These are phyloP conservation scores for Chalaropsis thielavioides DNA, from an alignment of 2,329 filamentous ascomycete genomes.

Conservation along the genomic window DNA sequence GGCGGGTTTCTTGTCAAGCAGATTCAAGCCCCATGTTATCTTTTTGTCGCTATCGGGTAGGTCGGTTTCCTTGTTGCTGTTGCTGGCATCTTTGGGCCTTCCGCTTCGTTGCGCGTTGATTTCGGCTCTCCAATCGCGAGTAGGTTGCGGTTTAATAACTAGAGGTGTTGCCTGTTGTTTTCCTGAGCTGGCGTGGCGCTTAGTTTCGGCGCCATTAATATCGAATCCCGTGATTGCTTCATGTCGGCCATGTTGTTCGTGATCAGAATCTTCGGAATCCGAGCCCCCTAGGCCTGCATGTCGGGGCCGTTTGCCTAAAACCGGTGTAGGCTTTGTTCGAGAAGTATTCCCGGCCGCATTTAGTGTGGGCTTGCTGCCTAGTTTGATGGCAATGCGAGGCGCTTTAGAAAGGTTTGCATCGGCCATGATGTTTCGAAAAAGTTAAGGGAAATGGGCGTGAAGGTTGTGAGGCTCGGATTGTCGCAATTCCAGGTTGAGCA, in stretches of 20 bases:
- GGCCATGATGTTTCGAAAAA: constrained; percentile 8
- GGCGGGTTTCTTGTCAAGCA: constrained; percentile 6
- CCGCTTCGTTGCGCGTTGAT: constrained; percentile 11
- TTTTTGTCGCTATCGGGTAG: constrained; percentile 35
- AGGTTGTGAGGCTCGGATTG: background rate
- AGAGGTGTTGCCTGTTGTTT: constrained; percentile 11
- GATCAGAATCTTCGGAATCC: constrained; percentile 17
- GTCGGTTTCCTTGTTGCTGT: constrained; percentile 2
- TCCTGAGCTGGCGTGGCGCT: background rate
- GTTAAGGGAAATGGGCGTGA: no score
- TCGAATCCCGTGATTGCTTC: constrained; percentile 16
- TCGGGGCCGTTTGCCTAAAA: constrained; percentile 18
- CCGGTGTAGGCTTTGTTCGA: constrained; percentile 9
- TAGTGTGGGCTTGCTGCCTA: constrained; percentile 13
- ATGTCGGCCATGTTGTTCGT: constrained; percentile 10
- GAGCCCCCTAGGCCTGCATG: constrained; percentile 15
- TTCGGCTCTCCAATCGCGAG: constrained; percentile 16
- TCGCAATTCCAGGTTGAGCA: background rate
- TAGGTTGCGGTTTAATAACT: constrained; percentile 16
- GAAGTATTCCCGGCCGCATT: constrained; percentile 1
- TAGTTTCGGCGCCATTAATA: background rate
- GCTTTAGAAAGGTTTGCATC: constrained; percentile 10
- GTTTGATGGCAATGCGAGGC: constrained; percentile 19
- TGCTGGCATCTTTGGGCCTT: background rate
- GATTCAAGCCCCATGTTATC: constrained; percentile 39